Base-by-base conservation (phyloP, 2,329 filamentous ascomycete genomes). In the Apiospora malaysiana region DNA sequence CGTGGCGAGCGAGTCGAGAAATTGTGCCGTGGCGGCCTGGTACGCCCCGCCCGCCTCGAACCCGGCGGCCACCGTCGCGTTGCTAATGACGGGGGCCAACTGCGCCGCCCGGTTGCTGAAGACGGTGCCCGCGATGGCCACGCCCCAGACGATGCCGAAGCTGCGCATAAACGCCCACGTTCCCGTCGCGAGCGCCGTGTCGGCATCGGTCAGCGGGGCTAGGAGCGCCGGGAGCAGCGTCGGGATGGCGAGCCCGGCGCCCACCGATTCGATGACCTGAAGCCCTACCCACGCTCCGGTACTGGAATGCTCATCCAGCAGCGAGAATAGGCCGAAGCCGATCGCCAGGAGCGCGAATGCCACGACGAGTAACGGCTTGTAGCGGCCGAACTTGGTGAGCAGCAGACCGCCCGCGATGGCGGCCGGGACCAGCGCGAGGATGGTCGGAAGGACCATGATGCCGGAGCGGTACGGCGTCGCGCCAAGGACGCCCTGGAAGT, bases 401-500 rank as follows among this genome's bases (percentile, higher is more conserved):
- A 79, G 51, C 1, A 76, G 65, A 7, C 79, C 68, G 14, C 69
- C 68, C 2, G 72, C 67, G 23, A 74, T 68, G 2, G 74, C 72
- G n/a, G 78, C 75, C 3, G 71, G 74, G 6, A 75, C 71, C 12
- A 75, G 56, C 3, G 71, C 69, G 4, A 71, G 56, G 16, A 69
- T 66, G 21, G n/a, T 69, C 76, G 74, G 69, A 71, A 81, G 74
- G 12, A 80, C 65, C 25, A 76, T 67, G 8, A 81, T 76, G 18
- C 79, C 81, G 0, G 81, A 75, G 0, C 77, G 72, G 0, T 72
- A 71, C 0, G 84, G 77, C 0, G 77, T 76, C 4, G 77, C 73
- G 1, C 75, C 66, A 2, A 76, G 76, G 0, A 86, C 81, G 0
- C 77, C 80, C 69, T 86, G 83, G 74, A 86, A 85, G 73, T 84